Conservation (phyloP, 352 stramenopile species). For the Phytophthora fragariae region DNA sequence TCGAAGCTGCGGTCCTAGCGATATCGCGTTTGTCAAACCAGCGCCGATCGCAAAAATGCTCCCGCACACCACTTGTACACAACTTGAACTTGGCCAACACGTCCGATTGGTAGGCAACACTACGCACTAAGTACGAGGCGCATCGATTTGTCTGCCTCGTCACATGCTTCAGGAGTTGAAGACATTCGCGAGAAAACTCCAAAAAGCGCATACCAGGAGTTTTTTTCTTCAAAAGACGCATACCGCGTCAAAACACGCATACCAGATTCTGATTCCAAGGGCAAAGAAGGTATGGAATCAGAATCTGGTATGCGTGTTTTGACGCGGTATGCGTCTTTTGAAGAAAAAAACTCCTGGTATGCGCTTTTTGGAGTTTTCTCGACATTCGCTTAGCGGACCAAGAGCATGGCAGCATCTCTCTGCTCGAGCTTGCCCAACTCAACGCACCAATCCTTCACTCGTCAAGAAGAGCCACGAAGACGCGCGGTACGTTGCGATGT, state of each 20-base stretch:
- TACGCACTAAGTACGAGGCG: not conserved
- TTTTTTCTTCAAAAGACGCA: no score
- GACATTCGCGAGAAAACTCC: no score
- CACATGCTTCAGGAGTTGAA: not conserved
- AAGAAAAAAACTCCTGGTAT: no score
- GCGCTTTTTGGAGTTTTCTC: no score
- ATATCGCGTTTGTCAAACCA: conserved; percentile 36
- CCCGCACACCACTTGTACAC: conserved; percentile 31
- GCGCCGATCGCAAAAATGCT: conserved; percentile 6
- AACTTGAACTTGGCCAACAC: conserved; percentile 36
- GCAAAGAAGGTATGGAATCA: no score
- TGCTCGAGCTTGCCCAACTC: conserved; percentile 1
- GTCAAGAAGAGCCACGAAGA: conserved; percentile 85
- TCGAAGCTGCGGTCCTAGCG: not conserved
- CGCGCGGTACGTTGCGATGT: conserved; percentile 55
- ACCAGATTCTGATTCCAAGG: no score
- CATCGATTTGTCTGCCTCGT: not conserved
- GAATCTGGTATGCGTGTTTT: no score
- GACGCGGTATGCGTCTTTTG: no score
- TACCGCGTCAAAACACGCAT: no score
- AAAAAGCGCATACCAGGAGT: no score
- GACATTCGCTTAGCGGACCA: not conserved
- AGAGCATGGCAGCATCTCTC: not conserved
- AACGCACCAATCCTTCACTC: conserved; percentile 65
- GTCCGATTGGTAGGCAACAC: conserved; percentile 26